Base-by-base conservation (phyloP, 148 eudicot genomes). In the Euryodendron excelsum region DNA sequence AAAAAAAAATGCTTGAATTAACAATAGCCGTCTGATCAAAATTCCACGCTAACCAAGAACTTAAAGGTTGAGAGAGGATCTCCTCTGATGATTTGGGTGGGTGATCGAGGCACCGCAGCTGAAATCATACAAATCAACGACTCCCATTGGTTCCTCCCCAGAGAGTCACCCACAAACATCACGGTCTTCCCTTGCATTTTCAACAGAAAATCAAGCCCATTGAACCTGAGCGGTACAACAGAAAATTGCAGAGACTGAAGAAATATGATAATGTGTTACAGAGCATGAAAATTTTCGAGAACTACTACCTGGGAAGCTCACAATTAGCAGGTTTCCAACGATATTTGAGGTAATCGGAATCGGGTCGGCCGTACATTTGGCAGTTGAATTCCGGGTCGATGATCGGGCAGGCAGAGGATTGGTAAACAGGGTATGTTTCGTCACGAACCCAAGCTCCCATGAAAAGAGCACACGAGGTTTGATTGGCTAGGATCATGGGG, bases 61-160 rank as follows among this genome's bases (percentile, higher is more conserved):
- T 82, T 88, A 75, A 95, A 84, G 41, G 85, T 83, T 3, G 93
- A 88, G 34, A 95, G 85, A 37, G 94, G 91, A 47, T 91, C 96
- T 41, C 89, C 88, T 80, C 81, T 84, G 58, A 52, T 67, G 21
- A 87, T 47, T 73, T 80, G 90, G 13, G 94, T 90, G 18, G 89
- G 81, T 4, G 97, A 82, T 17, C 69, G 74, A 20, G 92, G 76
- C 47, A 87, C 73, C 21, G 80, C 85, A 27, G 99, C 86, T 61
- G 86, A 85, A 4, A 89, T 82, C 94, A 95, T 82, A 65, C 99
- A 95, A 80, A 93, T 85, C 83, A 95, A 83, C 41, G 99, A 95
- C 83, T 95, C 92, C 99, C 99, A 95, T 88, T 95, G 99, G 84
- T 95, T 93, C 53, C 96, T 88, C 17, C 94, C 99, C 28, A 95